Evolutionary conservation across 805 yeast genomes (phyloP), one percentile per base, ranked within the genome.

Genomic region (Torulaspora maleeae): DNA sequence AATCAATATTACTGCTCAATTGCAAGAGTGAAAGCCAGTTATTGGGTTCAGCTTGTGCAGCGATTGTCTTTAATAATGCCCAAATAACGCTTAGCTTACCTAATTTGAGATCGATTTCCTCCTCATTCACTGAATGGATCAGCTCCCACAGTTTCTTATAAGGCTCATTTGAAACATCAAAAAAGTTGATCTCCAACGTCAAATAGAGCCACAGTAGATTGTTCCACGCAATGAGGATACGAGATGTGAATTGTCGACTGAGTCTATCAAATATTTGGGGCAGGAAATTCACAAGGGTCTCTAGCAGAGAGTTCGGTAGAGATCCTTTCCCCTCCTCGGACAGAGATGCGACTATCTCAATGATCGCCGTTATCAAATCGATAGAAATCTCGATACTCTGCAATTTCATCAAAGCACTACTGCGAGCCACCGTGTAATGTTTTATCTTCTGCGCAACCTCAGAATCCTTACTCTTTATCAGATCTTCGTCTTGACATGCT

Each of bases 331-430:
- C 41, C n/a, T 52, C 50, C 36, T 58, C 63, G 45, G 45, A 48
- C 12, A 55, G 40, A 24, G 65, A 53, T 8, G 78, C 77, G 7
- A 73, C 54, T 24, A 70, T 64, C 61, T 89, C 96, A 54, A 84
- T 75, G 5, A 82, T 70, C 1, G 90, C 84, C 1, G 96, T 79
- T 19, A 87, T 70, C 27, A 91, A 63, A 61, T 91, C 98, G 17
- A 90, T 66, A 0, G 84, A 72, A 0, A 83, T 73, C 54, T 87
- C 95, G 17, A 85, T 68, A 3, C 85, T 73, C 51, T 82, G 82
- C 39, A 84, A 64, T 40, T 76, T 74, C 36, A 74, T 66, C 51
- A 76, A 74, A 2, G 85, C 78, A 11, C 58, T 59, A 6, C 65
- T 58, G 44, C 76, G 72, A 36, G 67, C 70, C 22, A 69, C 70